Conservation (phyloP, 805 yeast species). For the Cyberlindnera veronae region DNA sequence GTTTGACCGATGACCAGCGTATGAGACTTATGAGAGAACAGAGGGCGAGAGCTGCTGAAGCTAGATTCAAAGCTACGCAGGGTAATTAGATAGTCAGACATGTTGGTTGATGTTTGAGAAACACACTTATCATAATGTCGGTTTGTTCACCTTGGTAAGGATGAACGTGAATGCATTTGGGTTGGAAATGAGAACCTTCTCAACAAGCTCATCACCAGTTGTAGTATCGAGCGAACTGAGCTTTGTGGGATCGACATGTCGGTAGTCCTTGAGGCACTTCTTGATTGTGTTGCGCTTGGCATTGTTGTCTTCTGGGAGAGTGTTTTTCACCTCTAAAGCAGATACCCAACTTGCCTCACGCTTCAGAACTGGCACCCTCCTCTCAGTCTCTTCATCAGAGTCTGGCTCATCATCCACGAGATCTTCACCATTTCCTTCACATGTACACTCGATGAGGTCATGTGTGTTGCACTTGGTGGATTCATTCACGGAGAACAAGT, state of each 20-base stretch:
- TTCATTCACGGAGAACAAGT: conserved; percentile 60
- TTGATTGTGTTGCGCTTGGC: conserved; percentile 44
- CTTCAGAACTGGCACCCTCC: conserved; percentile 3
- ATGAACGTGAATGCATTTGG: conserved; percentile 36
- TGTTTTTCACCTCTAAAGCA: conserved; percentile 19
- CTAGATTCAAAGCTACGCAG: conserved; percentile 48
- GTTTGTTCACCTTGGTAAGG: conserved; percentile 37
- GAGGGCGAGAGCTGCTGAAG: conserved; percentile 95
- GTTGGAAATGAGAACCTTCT: conserved; percentile 26
- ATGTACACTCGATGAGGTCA: conserved; percentile 64
- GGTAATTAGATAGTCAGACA: background rate
- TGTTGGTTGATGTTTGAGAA: background rate
- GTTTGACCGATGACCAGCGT: conserved; percentile 71
- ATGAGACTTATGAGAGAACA: conserved; percentile 86
- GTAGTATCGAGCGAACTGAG: conserved; percentile 12
- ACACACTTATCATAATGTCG: conserved; percentile 15
- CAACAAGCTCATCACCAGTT: conserved; percentile 33
- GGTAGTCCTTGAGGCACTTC: conserved; percentile 57
- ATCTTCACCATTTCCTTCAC: conserved; percentile 52
- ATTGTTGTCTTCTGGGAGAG: background rate
- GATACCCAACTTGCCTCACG: conserved; percentile 22
- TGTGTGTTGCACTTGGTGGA: conserved; percentile 67
- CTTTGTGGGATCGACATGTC: conserved; percentile 55
- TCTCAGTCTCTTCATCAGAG: conserved; percentile 21
- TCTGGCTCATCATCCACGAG: conserved; percentile 17